Percentiles rank a stretch among this genome's conserved stretches.
Evolutionary conservation across 441 rosid species (phyloP).

Genomic region (Adansonia grandidieri): DNA sequence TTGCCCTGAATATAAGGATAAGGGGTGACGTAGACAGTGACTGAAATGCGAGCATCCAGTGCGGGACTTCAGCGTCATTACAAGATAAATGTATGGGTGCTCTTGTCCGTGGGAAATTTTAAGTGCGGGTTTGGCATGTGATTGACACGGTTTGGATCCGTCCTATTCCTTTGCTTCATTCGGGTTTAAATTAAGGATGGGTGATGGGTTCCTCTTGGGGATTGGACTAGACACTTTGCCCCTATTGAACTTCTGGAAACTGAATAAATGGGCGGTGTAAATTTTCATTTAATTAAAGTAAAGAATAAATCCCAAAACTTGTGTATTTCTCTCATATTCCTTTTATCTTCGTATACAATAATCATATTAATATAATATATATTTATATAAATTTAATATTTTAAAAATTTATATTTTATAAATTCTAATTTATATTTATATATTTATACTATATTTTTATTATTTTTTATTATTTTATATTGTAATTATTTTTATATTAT

Average conservation of each 20-base stretch:
- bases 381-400: too few species aligned
- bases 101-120: not conserved
- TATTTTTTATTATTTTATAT: too few species aligned
- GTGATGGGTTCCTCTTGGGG: not conserved
- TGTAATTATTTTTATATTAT: too few species aligned
- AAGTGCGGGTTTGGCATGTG: constrained; percentile 20
- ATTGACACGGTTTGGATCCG: constrained; percentile 28
- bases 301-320: too few species aligned
- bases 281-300: too few species aligned
- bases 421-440: too few species aligned
- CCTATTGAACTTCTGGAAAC: not conserved
- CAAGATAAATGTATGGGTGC: not conserved
- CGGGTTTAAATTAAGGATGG: constrained; percentile 18
- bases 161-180: not conserved
- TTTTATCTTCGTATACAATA: too few species aligned
- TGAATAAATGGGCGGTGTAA: not conserved
- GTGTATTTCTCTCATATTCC: too few species aligned
- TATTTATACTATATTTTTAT: too few species aligned
- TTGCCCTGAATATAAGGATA: constrained; percentile 17
- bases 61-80: constrained; percentile 13
- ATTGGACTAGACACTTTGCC: accelerated
- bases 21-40: not conserved
- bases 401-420: too few species aligned
- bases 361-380: too few species aligned
- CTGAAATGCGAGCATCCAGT: not conserved